A percentile compares a stretch with the other conserved stretches of the same genome.
Evolutionary conservation across 305 asterid genomes (phyloP).

Genomic region (Salvia sclarea): DNA sequence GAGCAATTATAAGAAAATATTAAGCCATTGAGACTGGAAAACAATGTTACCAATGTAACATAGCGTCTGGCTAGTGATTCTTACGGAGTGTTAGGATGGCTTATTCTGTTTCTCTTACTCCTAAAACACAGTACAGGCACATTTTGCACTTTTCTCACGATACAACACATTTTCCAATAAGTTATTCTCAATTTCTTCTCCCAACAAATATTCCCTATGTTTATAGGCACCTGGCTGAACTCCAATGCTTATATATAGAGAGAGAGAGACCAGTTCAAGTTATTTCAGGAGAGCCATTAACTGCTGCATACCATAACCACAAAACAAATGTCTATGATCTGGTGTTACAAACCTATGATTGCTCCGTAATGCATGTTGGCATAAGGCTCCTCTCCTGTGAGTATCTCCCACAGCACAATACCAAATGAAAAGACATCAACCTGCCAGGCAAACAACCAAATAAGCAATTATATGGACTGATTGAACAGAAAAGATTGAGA

Average conservation of each 20-base stretch:
- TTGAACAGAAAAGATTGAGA: slow-evolving; percentile 14
- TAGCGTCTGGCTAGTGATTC: not conserved
- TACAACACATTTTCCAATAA: not conserved
- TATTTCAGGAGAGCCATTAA: not conserved
- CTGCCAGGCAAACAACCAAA: slow-evolving; percentile 43
- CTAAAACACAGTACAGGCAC: not conserved
- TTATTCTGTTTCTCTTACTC: not conserved
- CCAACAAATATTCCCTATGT: not conserved
- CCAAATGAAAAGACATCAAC: slow-evolving; percentile 91
- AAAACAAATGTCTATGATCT: slow-evolving; percentile 18
- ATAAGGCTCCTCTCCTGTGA: slow-evolving; percentile 88
- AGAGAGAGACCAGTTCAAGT: not conserved
- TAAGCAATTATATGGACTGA: slow-evolving; percentile 10
- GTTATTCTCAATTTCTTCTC: not conserved
- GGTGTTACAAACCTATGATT: slow-evolving; percentile 61
- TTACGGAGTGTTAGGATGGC: too few relatives aligned
- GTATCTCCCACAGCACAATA: slow-evolving; percentile 88
- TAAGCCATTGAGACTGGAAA: not conserved
- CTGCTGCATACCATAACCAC: slow-evolving; percentile 20
- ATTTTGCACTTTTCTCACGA: not conserved
- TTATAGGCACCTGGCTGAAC: not conserved
- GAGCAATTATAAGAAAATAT: not conserved
- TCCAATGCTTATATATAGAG: not conserved
- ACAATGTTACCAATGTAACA: not conserved
- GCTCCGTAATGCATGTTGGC: slow-evolving; percentile 91